A percentile compares a stretch with the other conserved stretches of the same genome.
Conservation (phyloP, 495 filamentous ascomycete species). For the Haplographium delicatum region DNA sequence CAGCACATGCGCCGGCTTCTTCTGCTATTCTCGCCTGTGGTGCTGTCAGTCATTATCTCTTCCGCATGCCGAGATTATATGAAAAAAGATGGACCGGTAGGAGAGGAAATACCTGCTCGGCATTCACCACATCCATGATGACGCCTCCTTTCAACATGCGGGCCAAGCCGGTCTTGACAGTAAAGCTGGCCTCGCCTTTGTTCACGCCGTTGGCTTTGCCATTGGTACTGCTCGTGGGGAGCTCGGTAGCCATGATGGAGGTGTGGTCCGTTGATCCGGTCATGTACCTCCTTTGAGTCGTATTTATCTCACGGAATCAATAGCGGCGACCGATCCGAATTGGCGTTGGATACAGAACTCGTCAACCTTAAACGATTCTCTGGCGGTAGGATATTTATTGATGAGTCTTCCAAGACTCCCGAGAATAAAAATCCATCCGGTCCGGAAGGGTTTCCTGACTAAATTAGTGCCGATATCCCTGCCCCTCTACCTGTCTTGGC, state of each 20-base stretch:
- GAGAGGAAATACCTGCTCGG: slow-evolving; percentile 60
- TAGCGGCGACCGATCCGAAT: no score
- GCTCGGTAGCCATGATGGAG: slow-evolving; percentile 27
- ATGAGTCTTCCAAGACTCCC: no score
- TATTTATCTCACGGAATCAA: no score
- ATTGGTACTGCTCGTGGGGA: slow-evolving; percentile 17
- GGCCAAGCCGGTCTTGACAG: slow-evolving; percentile 79
- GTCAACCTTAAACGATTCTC: no score
- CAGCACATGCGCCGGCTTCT: slow-evolving; percentile 89
- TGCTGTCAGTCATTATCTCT: slow-evolving; percentile 18
- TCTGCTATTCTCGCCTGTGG: slow-evolving; percentile 85
- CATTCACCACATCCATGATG: slow-evolving; percentile 98
- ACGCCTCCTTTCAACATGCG: slow-evolving; percentile 98
- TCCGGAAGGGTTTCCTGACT: no score
- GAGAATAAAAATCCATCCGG: no score
- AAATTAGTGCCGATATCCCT: no score
- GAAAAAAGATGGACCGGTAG: neutral
- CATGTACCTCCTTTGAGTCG: no score
- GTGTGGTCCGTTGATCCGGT: no score
- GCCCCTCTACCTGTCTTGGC: no score
- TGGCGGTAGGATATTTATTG: no score
- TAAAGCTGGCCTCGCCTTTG: slow-evolving; percentile 17
- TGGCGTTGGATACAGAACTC: no score
- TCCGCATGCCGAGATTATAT: neutral
- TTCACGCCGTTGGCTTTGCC: slow-evolving; percentile 8